Base-by-base conservation (phyloP, 257 asterid species). In the Haberlea rhodopensis region DNA sequence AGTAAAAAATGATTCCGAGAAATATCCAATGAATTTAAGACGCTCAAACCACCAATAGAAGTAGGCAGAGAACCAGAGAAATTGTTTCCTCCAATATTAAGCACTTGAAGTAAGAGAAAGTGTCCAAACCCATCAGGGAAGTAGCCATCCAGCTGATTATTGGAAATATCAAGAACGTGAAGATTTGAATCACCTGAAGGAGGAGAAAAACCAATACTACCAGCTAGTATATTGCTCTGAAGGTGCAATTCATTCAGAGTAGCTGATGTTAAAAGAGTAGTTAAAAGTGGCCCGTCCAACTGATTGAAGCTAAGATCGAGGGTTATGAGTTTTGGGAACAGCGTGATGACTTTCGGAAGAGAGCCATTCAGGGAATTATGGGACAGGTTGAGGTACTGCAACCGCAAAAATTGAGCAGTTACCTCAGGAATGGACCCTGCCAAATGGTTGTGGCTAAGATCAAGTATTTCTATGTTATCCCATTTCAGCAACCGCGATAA, bases 261-360 rank as follows among this genome's bases (percentile, higher is more conserved):
- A 16, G 83, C 76, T n/a, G 85, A 75, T 0, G 87, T 65, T 51
- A 94, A 74, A 57, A 94, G 84, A 53, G 83, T 20, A 11, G 82
- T 64, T 52, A 86, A 71, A 77, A 89, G 80, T 25, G 89, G 87
- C 8, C 99, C 97, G 4, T 11, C 79, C 46, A 94, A 79, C 43
- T 76, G 82, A 75, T 94, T 94, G 84, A 83, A 87, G 84, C 97
- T 81, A 76, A 90, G 82, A 79, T 94, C 97, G 57, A 94, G 88
- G 57, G 75, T 69, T 1, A 79, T 62, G 62, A 85, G 88, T 75
- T 89, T 92, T 1, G 97, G 95, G 67, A 85, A 87, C 61, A 55
- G 79, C 0, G 90, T 43, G 40, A 87, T 55, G 49, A 73, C 88
- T 70, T 79, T 81, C 0, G 94, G 97, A 63, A 92, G 84, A 71